Percentiles rank a stretch among this genome's conserved stretches.
These are phyloP conservation scores for Suillus lakei DNA, from an alignment of 768 basidiomycete species.

Conservation along the genomic window DNA sequence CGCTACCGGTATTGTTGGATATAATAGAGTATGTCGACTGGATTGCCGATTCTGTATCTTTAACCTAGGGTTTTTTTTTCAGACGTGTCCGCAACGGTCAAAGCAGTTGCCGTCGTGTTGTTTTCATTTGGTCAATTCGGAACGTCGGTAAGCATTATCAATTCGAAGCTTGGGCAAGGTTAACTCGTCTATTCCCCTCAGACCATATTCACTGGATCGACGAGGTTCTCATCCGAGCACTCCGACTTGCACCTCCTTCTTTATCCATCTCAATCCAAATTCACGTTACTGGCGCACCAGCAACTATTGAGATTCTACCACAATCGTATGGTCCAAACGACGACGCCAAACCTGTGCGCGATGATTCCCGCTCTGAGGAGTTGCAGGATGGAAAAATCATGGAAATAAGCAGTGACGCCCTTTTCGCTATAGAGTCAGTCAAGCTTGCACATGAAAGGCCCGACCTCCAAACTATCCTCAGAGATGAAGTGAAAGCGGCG, in stretches of 20 bases:
- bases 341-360: constrained; percentile 23
- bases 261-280: constrained; percentile 41
- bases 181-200: not conserved
- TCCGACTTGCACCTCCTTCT: constrained; percentile 31
- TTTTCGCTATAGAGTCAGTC: constrained; percentile 31
- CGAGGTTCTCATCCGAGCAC: constrained; percentile 34
- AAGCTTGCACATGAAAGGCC: constrained; percentile 41
- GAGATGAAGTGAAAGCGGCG: constrained; percentile 36
- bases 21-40: constrained; percentile 39
- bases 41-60: not conserved
- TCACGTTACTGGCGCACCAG: constrained; percentile 37
- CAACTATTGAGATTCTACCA: not conserved
- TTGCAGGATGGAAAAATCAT: constrained; percentile 7
- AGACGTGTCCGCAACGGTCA: constrained; percentile 23
- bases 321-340: constrained; percentile 5
- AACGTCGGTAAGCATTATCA: constrained; percentile 38
- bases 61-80: constrained; percentile 1
- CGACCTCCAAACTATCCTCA: constrained; percentile 38
- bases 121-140: constrained; percentile 54
- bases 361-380: constrained; percentile 27
- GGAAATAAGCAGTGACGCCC: constrained; percentile 12
- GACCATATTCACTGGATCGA: constrained; percentile 50
- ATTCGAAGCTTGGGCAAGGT: not conserved
- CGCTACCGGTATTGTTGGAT: constrained; percentile 44
- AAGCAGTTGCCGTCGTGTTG: constrained; percentile 34